Percentiles rank a stretch among this genome's conserved stretches.
Evolutionary conservation across 2,329 filamentous ascomycete species (phyloP).

Genomic region (Mycosphaerella sp.): DNA sequence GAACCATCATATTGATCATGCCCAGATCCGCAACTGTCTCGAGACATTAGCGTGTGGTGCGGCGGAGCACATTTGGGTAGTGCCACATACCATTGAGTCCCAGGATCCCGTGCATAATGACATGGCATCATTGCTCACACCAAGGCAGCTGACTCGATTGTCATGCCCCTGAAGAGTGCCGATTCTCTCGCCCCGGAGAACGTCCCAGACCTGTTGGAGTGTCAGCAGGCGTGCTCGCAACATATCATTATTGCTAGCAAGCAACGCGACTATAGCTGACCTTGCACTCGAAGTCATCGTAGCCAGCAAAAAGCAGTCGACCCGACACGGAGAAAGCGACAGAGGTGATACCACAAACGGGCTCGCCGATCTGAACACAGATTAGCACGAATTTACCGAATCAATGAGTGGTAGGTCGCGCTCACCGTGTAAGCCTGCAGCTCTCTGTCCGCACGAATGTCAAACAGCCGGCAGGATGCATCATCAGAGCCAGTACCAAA

Average conservation of each 20-base stretch:
- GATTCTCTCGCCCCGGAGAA: constrained; percentile 92
- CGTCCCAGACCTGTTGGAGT: constrained; percentile 77
- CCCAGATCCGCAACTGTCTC: constrained; percentile 47
- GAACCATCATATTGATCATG: constrained; percentile 32
- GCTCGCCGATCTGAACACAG: constrained; percentile 73
- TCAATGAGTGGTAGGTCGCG: not conserved
- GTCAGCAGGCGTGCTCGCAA: not conserved
- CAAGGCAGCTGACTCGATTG: constrained; percentile 97
- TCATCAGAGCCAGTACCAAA: constrained; percentile 98
- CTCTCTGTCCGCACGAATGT: constrained; percentile 89
- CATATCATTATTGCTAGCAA: not conserved
- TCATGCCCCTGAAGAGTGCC: constrained; percentile 95
- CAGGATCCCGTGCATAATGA: constrained; percentile 99
- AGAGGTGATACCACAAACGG: constrained; percentile 95
- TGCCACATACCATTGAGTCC: constrained; percentile 81
- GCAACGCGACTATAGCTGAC: constrained; percentile 46
- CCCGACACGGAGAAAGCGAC: constrained; percentile 97
- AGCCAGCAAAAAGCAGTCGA: constrained; percentile 88
- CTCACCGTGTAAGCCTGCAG: constrained; percentile 59
- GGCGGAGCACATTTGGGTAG: not conserved
- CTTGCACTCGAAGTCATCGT: constrained; percentile 99
- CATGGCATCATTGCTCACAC: constrained; percentile 98
- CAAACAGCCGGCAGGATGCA: constrained; percentile 92
- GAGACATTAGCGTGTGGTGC: constrained; percentile 28
- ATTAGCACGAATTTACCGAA: not conserved